Percentiles rank a stretch among this genome's conserved stretches.
phyloP scores from a whole-genome alignment of 306 rosid genomes.

The Cajanus cajan region DNA sequence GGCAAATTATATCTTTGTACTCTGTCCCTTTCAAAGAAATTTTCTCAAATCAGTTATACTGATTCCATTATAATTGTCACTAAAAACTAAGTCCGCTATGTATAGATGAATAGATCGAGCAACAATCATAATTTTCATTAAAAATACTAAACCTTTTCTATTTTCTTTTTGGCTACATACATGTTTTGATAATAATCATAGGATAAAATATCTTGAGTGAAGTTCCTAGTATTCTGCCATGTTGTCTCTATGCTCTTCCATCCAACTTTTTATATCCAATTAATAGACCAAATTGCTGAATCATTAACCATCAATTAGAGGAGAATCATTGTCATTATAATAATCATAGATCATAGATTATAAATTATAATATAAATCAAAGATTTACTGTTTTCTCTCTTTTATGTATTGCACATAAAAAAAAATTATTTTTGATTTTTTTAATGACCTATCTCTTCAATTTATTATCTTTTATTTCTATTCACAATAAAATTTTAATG shows the following conservation, averaged over 20 bases:
- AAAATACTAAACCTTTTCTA: background rate
- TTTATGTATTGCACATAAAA: too few species aligned
- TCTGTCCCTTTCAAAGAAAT: background rate
- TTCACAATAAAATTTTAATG: too few species aligned
- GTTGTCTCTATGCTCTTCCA: background rate
- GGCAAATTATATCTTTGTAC: constrained; percentile 1
- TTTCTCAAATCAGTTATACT: constrained; percentile 17
- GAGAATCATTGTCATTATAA: too few species aligned
- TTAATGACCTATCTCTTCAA: too few species aligned
- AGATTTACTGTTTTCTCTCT: too few species aligned
- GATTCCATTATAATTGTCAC: background rate
- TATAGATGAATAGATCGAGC: background rate
- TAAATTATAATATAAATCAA: too few species aligned
- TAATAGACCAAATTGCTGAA: background rate
- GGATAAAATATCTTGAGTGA: background rate
- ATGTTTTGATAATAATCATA: background rate
- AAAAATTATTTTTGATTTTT: too few species aligned
- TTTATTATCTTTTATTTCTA: too few species aligned
- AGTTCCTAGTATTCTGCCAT: background rate
- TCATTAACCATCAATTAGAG: constrained; percentile 9
- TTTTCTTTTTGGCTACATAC: background rate
- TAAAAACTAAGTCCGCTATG: background rate
- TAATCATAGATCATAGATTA: too few species aligned
- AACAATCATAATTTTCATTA: background rate
- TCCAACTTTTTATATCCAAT: background rate